These are phyloP conservation scores for Kodamaea jinghongensis DNA, from an alignment of 805 yeast species.

Conservation along the genomic window DNA sequence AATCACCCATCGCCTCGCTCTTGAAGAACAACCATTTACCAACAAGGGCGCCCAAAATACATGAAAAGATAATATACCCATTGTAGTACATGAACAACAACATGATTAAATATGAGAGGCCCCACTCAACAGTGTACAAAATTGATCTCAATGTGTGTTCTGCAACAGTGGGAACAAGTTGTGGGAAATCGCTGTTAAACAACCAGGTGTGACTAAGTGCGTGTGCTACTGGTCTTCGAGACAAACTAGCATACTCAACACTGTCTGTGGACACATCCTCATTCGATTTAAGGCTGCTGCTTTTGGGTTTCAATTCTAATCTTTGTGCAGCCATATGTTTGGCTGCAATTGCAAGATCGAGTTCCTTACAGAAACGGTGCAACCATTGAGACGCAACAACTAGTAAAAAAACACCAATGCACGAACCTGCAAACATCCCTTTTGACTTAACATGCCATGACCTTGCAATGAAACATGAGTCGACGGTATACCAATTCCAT, in stretches of 20 bases:
- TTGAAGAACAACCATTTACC: conserved; percentile 55
- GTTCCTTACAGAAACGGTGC: conserved; percentile 53
- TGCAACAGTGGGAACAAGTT: conserved; percentile 37
- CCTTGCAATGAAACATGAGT: conserved; percentile 60
- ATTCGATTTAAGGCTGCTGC: not conserved
- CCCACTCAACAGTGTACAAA: conserved; percentile 59
- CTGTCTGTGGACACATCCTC: conserved; percentile 2
- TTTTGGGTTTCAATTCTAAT: conserved; percentile 1
- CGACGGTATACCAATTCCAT: conserved; percentile 74
- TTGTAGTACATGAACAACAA: conserved; percentile 73
- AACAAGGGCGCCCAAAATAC: conserved; percentile 58
- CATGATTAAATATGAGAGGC: conserved; percentile 63
- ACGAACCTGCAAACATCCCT: conserved; percentile 71
- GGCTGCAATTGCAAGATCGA: conserved; percentile 39
- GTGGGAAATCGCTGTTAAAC: conserved; percentile 19
- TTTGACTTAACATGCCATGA: conserved; percentile 60
- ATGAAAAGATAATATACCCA: conserved; percentile 63
- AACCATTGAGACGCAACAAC: conserved; percentile 58
- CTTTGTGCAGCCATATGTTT: conserved; percentile 5
- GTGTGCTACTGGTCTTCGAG: conserved; percentile 19
- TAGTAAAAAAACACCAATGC: conserved; percentile 63
- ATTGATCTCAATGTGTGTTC: conserved; percentile 52
- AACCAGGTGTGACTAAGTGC: conserved; percentile 37
- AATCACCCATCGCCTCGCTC: conserved; percentile 35
- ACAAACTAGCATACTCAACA: not conserved